Evolutionary conservation across 257 asterid genomes (phyloP).

Genomic region (Forsythia suspensa): DNA sequence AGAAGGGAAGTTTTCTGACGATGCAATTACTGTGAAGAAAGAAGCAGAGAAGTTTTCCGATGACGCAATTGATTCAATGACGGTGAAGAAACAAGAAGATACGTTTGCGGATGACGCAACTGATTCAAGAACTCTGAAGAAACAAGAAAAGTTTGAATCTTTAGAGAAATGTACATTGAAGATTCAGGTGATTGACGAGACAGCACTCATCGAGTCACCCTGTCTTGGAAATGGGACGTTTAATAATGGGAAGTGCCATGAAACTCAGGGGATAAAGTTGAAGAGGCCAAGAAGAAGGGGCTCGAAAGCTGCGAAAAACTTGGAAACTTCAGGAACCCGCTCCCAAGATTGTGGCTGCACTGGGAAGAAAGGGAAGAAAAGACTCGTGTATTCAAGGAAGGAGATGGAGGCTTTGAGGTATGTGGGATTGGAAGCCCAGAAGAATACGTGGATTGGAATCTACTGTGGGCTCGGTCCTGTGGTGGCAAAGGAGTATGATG

Average conservation of each 20-base stretch:
- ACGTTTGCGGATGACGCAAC: neutral
- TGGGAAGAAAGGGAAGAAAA: constrained; percentile 17
- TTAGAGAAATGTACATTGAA: constrained; percentile 19
- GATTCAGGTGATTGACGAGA: constrained; percentile 32
- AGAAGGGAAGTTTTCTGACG: neutral
- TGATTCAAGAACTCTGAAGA: neutral
- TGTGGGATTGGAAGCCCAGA: constrained; percentile 38
- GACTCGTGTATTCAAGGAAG: constrained; percentile 23
- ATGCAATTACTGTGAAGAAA: neutral
- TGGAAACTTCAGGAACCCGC: neutral
- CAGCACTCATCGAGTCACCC: constrained; percentile 25
- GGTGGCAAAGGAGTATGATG: constrained; percentile 39
- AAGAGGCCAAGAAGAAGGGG: constrained; percentile 15
- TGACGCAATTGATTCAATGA: neutral
- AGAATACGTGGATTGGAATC: constrained; percentile 42
- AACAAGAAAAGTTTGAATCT: neutral
- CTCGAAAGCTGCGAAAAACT: constrained; percentile 4
- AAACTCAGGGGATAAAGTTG: neutral
- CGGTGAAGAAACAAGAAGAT: neutral
- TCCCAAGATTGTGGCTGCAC: neutral
- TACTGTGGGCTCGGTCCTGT: constrained; percentile 38
- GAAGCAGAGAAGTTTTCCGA: neutral
- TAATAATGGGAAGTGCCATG: neutral
- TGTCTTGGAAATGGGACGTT: constrained; percentile 2
- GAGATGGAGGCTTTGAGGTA: constrained; percentile 47